Conservation (phyloP, 257 asterid species). For the Voacanga thouarsii region DNA sequence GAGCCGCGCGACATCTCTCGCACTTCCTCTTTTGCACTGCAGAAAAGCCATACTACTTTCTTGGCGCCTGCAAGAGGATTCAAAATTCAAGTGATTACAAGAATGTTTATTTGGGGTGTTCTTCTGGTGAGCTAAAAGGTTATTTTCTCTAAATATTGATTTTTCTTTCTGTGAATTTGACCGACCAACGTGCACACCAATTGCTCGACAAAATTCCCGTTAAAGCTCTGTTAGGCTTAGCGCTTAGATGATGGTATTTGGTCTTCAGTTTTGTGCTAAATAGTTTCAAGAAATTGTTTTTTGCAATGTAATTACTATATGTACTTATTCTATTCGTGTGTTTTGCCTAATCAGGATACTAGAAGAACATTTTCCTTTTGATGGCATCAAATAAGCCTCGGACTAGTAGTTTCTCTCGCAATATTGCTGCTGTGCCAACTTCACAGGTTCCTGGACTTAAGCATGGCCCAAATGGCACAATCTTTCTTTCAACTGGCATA, state of each 20-base stretch:
- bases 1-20: not conserved
- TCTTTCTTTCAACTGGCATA: slow-evolving; percentile 84
- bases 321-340: not conserved
- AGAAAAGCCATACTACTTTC: not conserved
- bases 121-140: not conserved
- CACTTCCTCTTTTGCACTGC: not conserved
- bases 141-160: not conserved
- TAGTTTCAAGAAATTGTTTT: not conserved
- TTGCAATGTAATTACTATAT: not conserved
- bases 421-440: slow-evolving; percentile 42
- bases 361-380: slow-evolving; percentile 7
- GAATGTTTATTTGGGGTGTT: not conserved
- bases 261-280: not conserved
- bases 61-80: not conserved
- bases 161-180: not conserved
- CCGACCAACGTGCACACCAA: slow-evolving; percentile 12
- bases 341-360: slow-evolving; percentile 18
- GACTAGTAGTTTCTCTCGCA: slow-evolving; percentile 76
- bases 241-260: not conserved
- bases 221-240: not conserved
- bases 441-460: slow-evolving; percentile 76
- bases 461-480: slow-evolving; percentile 86
- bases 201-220: slow-evolving; percentile 36
- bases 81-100: not conserved
- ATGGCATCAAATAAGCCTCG: slow-evolving; percentile 79